Evolutionary conservation across 1,139 yeast genomes (phyloP).

Genomic region (Kurtzmaniella quercitrusa): DNA sequence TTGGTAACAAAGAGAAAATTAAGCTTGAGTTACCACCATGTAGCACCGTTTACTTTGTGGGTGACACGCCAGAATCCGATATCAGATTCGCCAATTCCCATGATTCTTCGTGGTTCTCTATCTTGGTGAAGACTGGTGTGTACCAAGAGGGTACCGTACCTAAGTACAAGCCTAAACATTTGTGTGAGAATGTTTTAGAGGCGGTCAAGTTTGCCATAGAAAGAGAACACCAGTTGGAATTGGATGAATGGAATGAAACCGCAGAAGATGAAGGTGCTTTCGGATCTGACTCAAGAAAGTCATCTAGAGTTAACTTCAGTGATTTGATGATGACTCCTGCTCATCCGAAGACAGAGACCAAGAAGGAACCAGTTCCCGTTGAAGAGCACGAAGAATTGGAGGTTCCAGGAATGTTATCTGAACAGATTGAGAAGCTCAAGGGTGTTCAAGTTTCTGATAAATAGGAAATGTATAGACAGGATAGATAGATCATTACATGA

Average conservation of each 20-base stretch:
- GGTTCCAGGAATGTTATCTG: slow-evolving; percentile 38
- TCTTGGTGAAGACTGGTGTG: slow-evolving; percentile 83
- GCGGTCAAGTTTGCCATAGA: slow-evolving; percentile 82
- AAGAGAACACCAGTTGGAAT: slow-evolving; percentile 67
- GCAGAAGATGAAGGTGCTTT: slow-evolving; percentile 30
- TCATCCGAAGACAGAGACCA: slow-evolving; percentile 22
- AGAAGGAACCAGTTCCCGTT: slow-evolving; percentile 9
- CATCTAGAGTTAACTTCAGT: slow-evolving; percentile 40
- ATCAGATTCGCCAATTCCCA: slow-evolving; percentile 84
- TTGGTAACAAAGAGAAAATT: slow-evolving; percentile 32
- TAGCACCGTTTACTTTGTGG: slow-evolving; percentile 81
- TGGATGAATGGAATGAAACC: slow-evolving; percentile 66
- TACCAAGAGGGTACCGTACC: slow-evolving; percentile 78
- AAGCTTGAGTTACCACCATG: slow-evolving; percentile 72
- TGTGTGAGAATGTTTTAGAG: slow-evolving; percentile 69
- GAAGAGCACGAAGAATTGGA: slow-evolving; percentile 39
- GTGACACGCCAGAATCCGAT: slow-evolving; percentile 91
- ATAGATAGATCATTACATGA: neutral
- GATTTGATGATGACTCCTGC: slow-evolving; percentile 48
- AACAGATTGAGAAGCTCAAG: slow-evolving; percentile 35
- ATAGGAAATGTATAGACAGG: neutral
- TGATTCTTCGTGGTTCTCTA: slow-evolving; percentile 79
- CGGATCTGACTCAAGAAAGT: slow-evolving; percentile 13
- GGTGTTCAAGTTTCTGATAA: slow-evolving; percentile 23
- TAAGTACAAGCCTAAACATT: slow-evolving; percentile 71